Base-by-base conservation (phyloP, 176 grass and related monocot genomes). In the Dendrocalamus sinicus region DNA sequence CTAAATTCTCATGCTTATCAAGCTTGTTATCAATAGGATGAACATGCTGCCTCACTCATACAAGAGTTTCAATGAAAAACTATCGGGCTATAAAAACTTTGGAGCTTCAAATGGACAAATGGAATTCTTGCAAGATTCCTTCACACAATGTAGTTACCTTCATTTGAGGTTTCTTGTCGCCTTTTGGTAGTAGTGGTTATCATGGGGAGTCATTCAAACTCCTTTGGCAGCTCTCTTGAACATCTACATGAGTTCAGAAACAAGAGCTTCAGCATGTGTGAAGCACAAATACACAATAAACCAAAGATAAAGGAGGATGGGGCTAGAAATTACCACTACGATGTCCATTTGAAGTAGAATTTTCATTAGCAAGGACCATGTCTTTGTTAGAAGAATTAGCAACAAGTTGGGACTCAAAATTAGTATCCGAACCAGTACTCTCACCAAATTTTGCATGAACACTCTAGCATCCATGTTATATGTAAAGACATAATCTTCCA, bases 381-480 rank as follows among this genome's bases (percentile, higher is more conserved):
- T 52, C 64, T 81, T 46, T 26, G 78, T 58, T 63, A 81, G 40
- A 82, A 43, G 8, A 46, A 80, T 76, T 80, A 37, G 37, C 61
- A 76, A 61, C 55, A 85, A 70, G 45, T 43, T 71, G 77, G 81
- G 78, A 82, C 58, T 91, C 79, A 19, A 54, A 54, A 51, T 59
- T 74, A 24, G 78, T 85, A 72, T 91, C 84, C 75, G 78, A 88
- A 67, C 79, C 55, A 66, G 83, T 61, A 88, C 47, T 80, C 19
- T 72, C 74, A 96, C 76, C 64, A 96, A 82, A 76, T 86, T 88
- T 72, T 65, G 87, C 84, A 99, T 90, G 76, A 99, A 99, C 44
- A 87, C 88, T 81, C 90, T 96, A 80, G 93, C 93, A 86, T 99
- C 96, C 92, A 91, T 88, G 84, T 99, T 99, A 80, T 92, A 89